These are phyloP conservation scores for Scedosporium boydii DNA, from an alignment of 2,329 filamentous ascomycete genomes.

Conservation along the genomic window DNA sequence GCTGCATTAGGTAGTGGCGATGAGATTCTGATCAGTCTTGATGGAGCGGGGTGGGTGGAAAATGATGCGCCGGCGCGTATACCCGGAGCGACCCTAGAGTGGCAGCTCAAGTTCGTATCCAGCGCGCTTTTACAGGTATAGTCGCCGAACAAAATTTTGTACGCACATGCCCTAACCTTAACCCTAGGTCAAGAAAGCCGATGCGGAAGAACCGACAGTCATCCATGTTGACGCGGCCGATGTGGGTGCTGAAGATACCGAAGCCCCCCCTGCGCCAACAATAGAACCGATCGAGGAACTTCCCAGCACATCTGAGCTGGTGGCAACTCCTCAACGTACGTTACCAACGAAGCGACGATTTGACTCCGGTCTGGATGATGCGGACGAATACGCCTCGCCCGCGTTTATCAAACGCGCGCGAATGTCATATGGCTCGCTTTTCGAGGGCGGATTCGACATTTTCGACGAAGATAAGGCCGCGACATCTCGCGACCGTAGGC, in stretches of 20 bases:
- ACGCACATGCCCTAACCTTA: background rate
- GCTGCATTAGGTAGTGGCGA: conserved; percentile 70
- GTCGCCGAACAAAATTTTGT: background rate
- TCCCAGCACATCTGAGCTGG: conserved; percentile 1
- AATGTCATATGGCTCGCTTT: conserved; percentile 58
- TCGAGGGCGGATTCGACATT: conserved; percentile 55
- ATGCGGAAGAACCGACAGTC: conserved; percentile 34
- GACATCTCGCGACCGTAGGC: conserved; percentile 39
- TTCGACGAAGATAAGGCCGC: conserved; percentile 52
- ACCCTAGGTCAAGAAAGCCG: conserved; percentile 22
- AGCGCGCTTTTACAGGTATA: conserved; percentile 38
- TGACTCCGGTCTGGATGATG: conserved; percentile 1
- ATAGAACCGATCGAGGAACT: conserved; percentile 10
- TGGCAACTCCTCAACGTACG: background rate
- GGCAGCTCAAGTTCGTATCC: conserved; percentile 47
- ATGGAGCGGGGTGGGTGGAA: conserved; percentile 57
- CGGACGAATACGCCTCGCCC: conserved; percentile 61
- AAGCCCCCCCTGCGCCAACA: background rate
- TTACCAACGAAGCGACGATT: background rate
- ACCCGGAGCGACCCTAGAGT: conserved; percentile 43
- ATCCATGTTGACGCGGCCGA: conserved; percentile 39
- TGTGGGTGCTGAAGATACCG: conserved; percentile 12
- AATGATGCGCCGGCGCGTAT: conserved; percentile 37
- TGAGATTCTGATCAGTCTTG: conserved; percentile 57
- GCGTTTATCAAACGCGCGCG: conserved; percentile 67